phyloP scores from a whole-genome alignment of 208 protist genomes.

The Strigomonas culicis region DNA sequence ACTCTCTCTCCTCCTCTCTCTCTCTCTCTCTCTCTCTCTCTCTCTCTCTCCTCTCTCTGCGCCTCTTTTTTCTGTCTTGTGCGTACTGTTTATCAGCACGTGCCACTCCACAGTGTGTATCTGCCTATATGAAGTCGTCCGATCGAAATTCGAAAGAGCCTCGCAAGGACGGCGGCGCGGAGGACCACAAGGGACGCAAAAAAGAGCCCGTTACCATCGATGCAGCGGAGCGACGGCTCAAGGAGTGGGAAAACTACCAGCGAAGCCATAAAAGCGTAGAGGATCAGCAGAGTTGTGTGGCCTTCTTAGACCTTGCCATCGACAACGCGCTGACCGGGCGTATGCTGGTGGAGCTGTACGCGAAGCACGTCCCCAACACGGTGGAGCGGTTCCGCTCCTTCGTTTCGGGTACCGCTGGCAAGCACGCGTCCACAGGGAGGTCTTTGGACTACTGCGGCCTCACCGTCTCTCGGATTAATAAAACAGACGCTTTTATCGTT shows the following conservation, averaged over 20 bases:
- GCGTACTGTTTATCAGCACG: background rate
- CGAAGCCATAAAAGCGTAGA: slow-evolving; percentile 69
- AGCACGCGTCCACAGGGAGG: slow-evolving; percentile 42
- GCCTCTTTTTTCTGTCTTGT: background rate
- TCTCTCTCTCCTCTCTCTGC: too few relatives aligned
- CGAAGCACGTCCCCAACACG: slow-evolving; percentile 77
- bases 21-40: too few relatives aligned
- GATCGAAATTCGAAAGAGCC: slow-evolving; percentile 17
- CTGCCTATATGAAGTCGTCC: too few relatives aligned
- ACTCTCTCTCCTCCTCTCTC: too few relatives aligned
- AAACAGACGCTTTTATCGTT: slow-evolving; percentile 37
- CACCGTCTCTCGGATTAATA: slow-evolving; percentile 52
- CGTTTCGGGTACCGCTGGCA: slow-evolving; percentile 63
- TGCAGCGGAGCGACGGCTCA: slow-evolving; percentile 77
- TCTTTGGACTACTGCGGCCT: slow-evolving; percentile 81
- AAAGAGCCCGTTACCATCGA: slow-evolving; percentile 39
- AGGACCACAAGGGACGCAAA: slow-evolving; percentile 17
- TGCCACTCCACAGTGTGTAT: too few relatives aligned
- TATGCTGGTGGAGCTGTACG: slow-evolving; percentile 90
- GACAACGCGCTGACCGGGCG: slow-evolving; percentile 62
- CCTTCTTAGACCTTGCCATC: slow-evolving; percentile 85
- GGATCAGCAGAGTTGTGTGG: slow-evolving; percentile 56
- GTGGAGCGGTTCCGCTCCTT: slow-evolving; percentile 88
- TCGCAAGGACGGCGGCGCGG: slow-evolving; percentile 9
- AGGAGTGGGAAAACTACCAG: slow-evolving; percentile 90